phyloP scores from a whole-genome alignment of 768 basidiomycete genomes.

The Mycena sanguinolenta region DNA sequence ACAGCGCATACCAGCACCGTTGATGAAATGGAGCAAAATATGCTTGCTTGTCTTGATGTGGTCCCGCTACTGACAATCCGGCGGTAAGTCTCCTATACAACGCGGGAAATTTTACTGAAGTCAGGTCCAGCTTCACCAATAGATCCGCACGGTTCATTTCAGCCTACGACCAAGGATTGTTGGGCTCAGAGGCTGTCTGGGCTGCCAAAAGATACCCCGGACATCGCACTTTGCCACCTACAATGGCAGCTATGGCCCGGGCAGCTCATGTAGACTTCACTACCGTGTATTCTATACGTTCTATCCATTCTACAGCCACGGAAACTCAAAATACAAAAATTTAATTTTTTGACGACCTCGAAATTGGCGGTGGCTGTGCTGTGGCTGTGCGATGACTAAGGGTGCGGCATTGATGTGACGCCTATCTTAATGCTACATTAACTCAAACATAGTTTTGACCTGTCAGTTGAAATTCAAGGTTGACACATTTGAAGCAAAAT shows the following conservation, averaged over 20 bases:
- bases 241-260: conserved; percentile 27
- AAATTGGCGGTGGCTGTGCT: background rate
- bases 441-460: too few relatives aligned
- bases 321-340: background rate
- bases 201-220: conserved; percentile 47
- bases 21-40: conserved; percentile 6
- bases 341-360: background rate
- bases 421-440: too few relatives aligned
- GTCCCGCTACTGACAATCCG: background rate
- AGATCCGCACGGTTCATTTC: conserved; percentile 40
- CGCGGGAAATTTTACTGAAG: background rate
- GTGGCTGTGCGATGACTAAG: background rate
- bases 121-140: conserved; percentile 42
- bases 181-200: conserved; percentile 47
- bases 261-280: background rate
- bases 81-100: background rate
- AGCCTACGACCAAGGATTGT: conserved; percentile 44
- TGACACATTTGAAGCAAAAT: too few relatives aligned
- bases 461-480: too few relatives aligned
- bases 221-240: conserved; percentile 43
- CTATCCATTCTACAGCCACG: background rate
- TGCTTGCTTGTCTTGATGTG: background rate
- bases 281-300: background rate
- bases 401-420: background rate
- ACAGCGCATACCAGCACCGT: background rate